Conservation (phyloP, 176 grass and related monocot genomes). For the Alloteropsis semialata region DNA sequence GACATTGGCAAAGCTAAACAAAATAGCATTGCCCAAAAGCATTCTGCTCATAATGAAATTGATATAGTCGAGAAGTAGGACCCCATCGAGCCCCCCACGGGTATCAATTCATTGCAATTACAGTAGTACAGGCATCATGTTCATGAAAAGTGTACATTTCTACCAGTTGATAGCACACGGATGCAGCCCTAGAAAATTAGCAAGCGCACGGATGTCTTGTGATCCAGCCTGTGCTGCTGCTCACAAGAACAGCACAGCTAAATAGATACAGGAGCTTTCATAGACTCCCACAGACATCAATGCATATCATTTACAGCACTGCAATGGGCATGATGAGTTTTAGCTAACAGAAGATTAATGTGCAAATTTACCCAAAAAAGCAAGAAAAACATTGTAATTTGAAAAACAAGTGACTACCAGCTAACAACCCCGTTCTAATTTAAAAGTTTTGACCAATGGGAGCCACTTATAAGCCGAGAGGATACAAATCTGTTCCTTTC, state of each 20-base stretch:
- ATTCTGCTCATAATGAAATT: too few species aligned
- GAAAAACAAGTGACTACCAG: background rate
- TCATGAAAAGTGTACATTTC: too few species aligned
- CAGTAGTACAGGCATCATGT: too few species aligned
- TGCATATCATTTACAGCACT: background rate
- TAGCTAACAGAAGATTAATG: background rate
- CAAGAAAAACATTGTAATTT: background rate
- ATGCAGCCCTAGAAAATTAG: too few species aligned
- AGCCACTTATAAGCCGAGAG: constrained; percentile 25
- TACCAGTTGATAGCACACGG: too few species aligned
- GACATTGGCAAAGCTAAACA: too few species aligned
- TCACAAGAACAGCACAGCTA: background rate
- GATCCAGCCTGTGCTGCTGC: background rate
- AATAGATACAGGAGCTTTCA: background rate
- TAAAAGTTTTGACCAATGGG: constrained; percentile 22
- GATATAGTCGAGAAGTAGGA: too few species aligned
- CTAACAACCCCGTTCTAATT: background rate
- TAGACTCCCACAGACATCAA: background rate
- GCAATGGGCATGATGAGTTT: too few species aligned
- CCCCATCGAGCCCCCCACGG: too few species aligned
- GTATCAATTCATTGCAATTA: too few species aligned
- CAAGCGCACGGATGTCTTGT: background rate
- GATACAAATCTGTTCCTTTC: constrained; percentile 47
- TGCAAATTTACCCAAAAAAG: background rate
- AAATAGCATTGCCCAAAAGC: too few species aligned